These are phyloP conservation scores for Ustilago lituana DNA, from an alignment of 1,284 basidiomycete genomes.

Conservation along the genomic window DNA sequence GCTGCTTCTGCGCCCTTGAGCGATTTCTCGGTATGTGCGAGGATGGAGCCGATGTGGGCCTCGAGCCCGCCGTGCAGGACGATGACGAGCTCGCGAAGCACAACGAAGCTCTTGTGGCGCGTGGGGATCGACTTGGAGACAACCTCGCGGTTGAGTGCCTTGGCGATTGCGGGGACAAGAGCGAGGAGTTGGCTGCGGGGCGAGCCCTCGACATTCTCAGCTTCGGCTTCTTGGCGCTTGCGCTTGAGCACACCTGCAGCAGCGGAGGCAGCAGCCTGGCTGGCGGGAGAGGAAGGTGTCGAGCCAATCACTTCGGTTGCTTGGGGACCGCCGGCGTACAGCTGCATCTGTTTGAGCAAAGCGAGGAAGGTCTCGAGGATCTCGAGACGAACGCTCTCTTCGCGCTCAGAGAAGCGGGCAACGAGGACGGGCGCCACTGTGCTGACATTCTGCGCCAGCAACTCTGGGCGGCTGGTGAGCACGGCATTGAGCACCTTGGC, in stretches of 20 bases:
- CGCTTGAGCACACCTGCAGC: constrained; percentile 65
- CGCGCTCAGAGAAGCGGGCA: constrained; percentile 89
- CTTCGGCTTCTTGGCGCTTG: constrained; percentile 60
- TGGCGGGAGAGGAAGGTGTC: constrained; percentile 27
- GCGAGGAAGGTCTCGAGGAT: constrained; percentile 85
- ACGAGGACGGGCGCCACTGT: constrained; percentile 87
- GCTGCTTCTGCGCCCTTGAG: constrained; percentile 65
- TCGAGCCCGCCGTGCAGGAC: constrained; percentile 86
- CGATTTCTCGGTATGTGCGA: constrained; percentile 67
- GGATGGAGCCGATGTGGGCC: constrained; percentile 73
- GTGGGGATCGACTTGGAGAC: constrained; percentile 84
- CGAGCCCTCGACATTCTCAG: constrained; percentile 36
- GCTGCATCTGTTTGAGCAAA: constrained; percentile 80
- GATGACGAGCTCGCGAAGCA: constrained; percentile 79
- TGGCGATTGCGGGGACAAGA: constrained; percentile 81
- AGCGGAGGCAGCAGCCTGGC: constrained; percentile 35
- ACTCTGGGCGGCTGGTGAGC: constrained; percentile 86
- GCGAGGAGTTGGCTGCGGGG: constrained; percentile 68
- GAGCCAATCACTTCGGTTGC: constrained; percentile 74
- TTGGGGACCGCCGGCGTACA: constrained; percentile 69
- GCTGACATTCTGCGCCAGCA: constrained; percentile 81
- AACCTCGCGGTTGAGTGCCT: constrained; percentile 83
- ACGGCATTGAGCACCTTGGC: constrained; percentile 87
- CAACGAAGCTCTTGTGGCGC: constrained; percentile 83
- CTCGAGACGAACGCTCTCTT: constrained; percentile 94